These are phyloP conservation scores for Aspergillus avenaceus DNA, from an alignment of 495 filamentous ascomycete genomes.

Conservation along the genomic window DNA sequence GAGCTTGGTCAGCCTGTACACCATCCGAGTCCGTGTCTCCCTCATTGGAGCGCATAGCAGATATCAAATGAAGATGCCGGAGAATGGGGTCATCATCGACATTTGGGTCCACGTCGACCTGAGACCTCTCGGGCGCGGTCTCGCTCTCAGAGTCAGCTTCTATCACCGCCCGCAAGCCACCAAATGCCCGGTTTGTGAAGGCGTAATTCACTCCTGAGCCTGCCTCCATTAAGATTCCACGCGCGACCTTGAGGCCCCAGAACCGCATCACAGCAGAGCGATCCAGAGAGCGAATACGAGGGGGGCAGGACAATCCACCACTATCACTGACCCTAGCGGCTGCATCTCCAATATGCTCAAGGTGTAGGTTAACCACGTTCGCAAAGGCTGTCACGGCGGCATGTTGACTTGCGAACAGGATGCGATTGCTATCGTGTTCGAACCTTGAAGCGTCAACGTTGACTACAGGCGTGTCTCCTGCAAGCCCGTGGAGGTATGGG, in stretches of 20 bases:
- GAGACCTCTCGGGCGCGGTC: constrained; percentile 33
- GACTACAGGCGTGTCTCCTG: constrained; percentile 42
- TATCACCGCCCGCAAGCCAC: constrained; percentile 44
- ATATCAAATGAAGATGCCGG: constrained; percentile 19
- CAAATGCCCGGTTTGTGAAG: constrained; percentile 61
- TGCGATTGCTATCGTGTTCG: constrained; percentile 48
- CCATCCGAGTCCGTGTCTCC: neutral
- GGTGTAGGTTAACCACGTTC: constrained; percentile 46
- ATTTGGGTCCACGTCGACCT: constrained; percentile 41
- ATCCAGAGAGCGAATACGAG: constrained; percentile 29
- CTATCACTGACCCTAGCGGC: constrained; percentile 29
- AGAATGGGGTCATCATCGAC: constrained; percentile 37
- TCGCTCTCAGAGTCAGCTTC: constrained; percentile 34
- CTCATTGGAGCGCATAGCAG: neutral
- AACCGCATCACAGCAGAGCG: constrained; percentile 44
- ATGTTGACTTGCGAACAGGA: constrained; percentile 50
- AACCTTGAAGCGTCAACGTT: constrained; percentile 60
- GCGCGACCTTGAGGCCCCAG: constrained; percentile 60
- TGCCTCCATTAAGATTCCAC: constrained; percentile 60
- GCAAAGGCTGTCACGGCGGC: constrained; percentile 56
- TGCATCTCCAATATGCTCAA: constrained; percentile 39
- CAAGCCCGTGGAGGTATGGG: constrained; percentile 53
- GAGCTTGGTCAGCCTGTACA: neutral
- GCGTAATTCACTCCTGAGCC: constrained; percentile 52
- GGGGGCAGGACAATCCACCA: constrained; percentile 17